These are phyloP conservation scores for Colletotrichum gloeosporioides DNA, from an alignment of 2,329 filamentous ascomycete species.

Conservation along the genomic window DNA sequence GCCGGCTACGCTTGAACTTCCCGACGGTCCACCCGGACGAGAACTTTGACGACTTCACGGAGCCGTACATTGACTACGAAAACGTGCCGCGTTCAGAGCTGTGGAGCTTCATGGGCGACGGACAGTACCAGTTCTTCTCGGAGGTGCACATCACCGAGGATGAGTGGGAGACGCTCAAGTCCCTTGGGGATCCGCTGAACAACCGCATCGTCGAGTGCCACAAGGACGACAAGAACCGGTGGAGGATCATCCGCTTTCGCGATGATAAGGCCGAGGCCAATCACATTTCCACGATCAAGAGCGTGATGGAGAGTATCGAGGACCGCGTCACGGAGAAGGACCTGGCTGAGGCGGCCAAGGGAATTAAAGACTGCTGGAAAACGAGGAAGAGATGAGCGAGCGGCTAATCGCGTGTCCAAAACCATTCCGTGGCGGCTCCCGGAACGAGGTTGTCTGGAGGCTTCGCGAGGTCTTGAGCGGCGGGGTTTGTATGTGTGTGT, in stretches of 20 bases:
- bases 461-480: too few species aligned
- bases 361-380: conserved; percentile 86
- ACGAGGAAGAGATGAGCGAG: conserved; percentile 42
- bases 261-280: conserved; percentile 95
- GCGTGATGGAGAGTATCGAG: conserved; percentile 87
- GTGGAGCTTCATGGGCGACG: conserved; percentile 69
- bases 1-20: conserved; percentile 80
- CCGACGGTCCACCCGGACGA: conserved; percentile 73
- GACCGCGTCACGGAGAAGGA: conserved; percentile 86
- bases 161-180: conserved; percentile 87
- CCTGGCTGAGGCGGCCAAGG: conserved; percentile 69
- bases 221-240: conserved; percentile 75
- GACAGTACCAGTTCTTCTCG: conserved; percentile 68
- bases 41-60: conserved; percentile 63
- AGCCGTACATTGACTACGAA: conserved; percentile 79
- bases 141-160: conserved; percentile 72
- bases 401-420: neutral
- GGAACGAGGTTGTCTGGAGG: too few species aligned
- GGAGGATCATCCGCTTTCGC: conserved; percentile 88
- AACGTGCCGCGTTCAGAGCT: conserved; percentile 77
- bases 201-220: conserved; percentile 91
- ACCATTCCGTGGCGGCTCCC: neutral
- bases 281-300: conserved; percentile 82
- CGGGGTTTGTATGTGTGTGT: neutral
- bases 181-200: conserved; percentile 75